Conservation (phyloP, 768 basidiomycete species). For the Termitomyces sp. region DNA sequence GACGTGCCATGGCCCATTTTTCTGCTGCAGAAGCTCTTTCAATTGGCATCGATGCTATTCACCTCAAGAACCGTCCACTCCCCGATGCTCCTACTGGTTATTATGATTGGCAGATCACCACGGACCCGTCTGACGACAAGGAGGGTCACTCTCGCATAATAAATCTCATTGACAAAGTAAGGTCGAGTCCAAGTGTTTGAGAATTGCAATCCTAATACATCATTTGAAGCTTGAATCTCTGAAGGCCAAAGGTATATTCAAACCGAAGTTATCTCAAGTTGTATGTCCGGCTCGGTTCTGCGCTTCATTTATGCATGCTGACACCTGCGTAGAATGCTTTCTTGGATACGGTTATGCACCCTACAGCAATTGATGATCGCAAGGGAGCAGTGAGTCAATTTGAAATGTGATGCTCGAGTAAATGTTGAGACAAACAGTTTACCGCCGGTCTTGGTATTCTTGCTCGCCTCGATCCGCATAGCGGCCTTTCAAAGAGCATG, state of each 20-base stretch:
- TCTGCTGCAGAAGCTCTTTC: slow-evolving; percentile 19
- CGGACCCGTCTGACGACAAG: slow-evolving; percentile 18
- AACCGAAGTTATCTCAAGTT: slow-evolving; percentile 17
- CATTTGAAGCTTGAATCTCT: slow-evolving; percentile 2
- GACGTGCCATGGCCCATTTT: slow-evolving; percentile 5
- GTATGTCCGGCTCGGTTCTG: slow-evolving; percentile 10
- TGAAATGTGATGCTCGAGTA: background rate
- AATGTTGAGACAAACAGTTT: slow-evolving; percentile 16
- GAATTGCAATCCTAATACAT: background rate
- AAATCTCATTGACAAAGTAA: slow-evolving; percentile 23
- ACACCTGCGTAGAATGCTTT: slow-evolving; percentile 21
- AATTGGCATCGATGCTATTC: slow-evolving; percentile 25
- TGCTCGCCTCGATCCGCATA: slow-evolving; percentile 17
- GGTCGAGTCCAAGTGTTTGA: background rate
- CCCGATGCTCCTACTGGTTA: slow-evolving; percentile 38
- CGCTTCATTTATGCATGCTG: background rate
- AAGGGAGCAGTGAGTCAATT: slow-evolving; percentile 21
- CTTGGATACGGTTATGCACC: slow-evolving; percentile 21
- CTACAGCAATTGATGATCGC: slow-evolving; percentile 38
- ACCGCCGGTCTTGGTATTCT: slow-evolving; percentile 21
- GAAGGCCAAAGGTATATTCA: slow-evolving; percentile 18
- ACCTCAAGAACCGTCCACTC: slow-evolving; percentile 29
- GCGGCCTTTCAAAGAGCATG: slow-evolving; percentile 15
- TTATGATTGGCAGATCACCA: slow-evolving; percentile 35
- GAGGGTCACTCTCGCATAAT: slow-evolving; percentile 30